Conservation (phyloP, 768 basidiomycete genomes). For the Tulasnella sp. region DNA sequence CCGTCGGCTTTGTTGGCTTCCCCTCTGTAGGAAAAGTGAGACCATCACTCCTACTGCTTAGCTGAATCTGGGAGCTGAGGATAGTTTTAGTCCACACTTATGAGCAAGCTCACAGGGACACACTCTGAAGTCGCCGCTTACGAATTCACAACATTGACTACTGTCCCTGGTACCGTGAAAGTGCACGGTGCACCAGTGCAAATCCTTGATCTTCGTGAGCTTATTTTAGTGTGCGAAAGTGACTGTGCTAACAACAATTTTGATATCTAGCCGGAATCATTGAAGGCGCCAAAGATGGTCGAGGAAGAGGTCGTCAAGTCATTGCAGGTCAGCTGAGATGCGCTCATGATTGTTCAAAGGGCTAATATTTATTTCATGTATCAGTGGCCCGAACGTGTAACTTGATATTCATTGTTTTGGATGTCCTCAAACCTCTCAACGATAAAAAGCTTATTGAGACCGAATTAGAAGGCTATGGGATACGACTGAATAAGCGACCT, state of each 20-base stretch:
- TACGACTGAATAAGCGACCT: conserved; percentile 87
- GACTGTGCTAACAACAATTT: conserved; percentile 17
- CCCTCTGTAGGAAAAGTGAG: conserved; percentile 88
- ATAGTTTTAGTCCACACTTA: conserved; percentile 61
- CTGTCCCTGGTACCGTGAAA: conserved; percentile 81
- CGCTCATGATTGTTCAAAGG: not conserved
- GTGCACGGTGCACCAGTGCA: conserved; percentile 80
- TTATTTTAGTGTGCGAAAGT: not conserved
- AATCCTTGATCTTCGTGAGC: conserved; percentile 21
- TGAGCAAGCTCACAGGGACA: conserved; percentile 94
- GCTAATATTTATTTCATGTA: conserved; percentile 6
- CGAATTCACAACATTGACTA: conserved; percentile 92
- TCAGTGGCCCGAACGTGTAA: conserved; percentile 94
- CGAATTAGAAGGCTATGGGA: conserved; percentile 97
- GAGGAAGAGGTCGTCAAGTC: conserved; percentile 91
- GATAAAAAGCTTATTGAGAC: conserved; percentile 85
- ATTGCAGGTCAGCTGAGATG: conserved; percentile 71
- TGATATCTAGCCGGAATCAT: conserved; percentile 73
- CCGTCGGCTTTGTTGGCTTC: conserved; percentile 78
- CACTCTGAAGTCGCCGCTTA: conserved; percentile 93
- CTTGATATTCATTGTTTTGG: conserved; percentile 95
- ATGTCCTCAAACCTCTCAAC: conserved; percentile 94
- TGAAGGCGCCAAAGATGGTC: conserved; percentile 92
- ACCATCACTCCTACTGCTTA: not conserved
- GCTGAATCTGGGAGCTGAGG: not conserved